Evolutionary conservation across 2,329 filamentous ascomycete species (phyloP), one percentile per base, ranked within the genome.

Genomic region (Cadophora sp.): DNA sequence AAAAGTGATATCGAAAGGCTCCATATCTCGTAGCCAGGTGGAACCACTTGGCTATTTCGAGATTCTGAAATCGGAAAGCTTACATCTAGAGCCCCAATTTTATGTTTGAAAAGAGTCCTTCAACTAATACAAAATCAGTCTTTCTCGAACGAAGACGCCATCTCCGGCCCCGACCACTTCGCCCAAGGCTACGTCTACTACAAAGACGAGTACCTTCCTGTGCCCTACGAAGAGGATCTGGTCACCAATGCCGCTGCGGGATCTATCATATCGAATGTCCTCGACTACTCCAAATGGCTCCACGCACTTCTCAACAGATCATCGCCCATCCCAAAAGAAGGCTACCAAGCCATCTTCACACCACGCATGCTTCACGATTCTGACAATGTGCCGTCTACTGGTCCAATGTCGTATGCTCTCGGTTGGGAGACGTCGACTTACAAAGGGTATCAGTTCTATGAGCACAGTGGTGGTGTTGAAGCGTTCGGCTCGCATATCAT

Each of bases 241-340:
- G 73, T 77, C 3, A 76, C 76, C 50, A 77, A 75, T 5, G 79
- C 79, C 56, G 84, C 82, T 0, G 83, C 83, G 0, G 84, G 84
- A 0, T 79, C 78, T 19, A 78, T 84, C 26, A 77, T 87, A 26
- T 83, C 82, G 26, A 84, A 80, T 58, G 83, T 83, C 1, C 63
- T 79, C 8, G 85, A 87, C 76, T 87, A 85, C 72, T 74, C 80
- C 1, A 82, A 81, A 71, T 89, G 86, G 86, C 71, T 87, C 2
- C 77, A 78, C 29, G 83, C 82, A 24, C 76, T 87, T 27, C 76
- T 88, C 27, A 73, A 79, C n/a, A 74, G 72, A 43, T 74, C 76
- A 1, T 76, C 74, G 16, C 79, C 81, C 1, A 71, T 84, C 31
- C 76, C 79, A 8, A 66, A 62, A 65, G 70, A 72, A 14, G 78